A percentile compares a stretch with the other conserved stretches of the same genome.
These are phyloP conservation scores for Aquilaria malaccensis DNA, from an alignment of 345 rosid genomes.

Conservation along the genomic window DNA sequence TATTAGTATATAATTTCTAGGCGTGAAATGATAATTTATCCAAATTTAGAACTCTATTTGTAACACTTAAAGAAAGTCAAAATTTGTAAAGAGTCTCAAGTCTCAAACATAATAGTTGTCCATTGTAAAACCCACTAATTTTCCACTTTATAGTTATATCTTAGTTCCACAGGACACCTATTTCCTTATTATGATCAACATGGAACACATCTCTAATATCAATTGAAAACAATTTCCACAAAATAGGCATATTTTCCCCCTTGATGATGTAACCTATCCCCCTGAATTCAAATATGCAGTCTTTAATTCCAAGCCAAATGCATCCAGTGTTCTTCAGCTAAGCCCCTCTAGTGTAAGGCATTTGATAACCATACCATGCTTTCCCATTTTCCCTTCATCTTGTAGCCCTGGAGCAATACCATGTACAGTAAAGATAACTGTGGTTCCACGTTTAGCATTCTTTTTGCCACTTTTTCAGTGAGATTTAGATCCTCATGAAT, in stretches of 20 bases:
- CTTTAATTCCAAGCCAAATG: slow-evolving; percentile 49
- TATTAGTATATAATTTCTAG: no score
- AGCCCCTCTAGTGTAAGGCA: slow-evolving; percentile 25
- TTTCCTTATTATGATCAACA: no score
- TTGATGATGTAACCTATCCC: slow-evolving; percentile 39
- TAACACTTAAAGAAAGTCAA: no score
- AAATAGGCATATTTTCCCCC: slow-evolving; percentile 29
- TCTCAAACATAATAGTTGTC: no score
- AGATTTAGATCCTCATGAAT: slow-evolving; percentile 29
- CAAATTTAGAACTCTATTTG: no score
- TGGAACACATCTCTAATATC: no score
- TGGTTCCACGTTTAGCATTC: slow-evolving; percentile 37
- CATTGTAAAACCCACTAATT: no score
- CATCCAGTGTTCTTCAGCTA: slow-evolving; percentile 29
- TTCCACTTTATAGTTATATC: no score
- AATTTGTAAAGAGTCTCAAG: no score
- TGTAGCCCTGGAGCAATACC: slow-evolving; percentile 41
- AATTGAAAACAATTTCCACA: no score
- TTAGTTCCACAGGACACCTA: no score
- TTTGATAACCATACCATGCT: slow-evolving; percentile 40
- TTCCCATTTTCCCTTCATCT: slow-evolving; percentile 62
- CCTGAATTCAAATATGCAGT: slow-evolving; percentile 33
- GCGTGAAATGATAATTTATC: no score
- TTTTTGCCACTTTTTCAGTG: slow-evolving; percentile 35
- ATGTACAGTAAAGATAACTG: slow-evolving; percentile 37